phyloP scores from a whole-genome alignment of 345 rosid species.

The Salix purpurea region DNA sequence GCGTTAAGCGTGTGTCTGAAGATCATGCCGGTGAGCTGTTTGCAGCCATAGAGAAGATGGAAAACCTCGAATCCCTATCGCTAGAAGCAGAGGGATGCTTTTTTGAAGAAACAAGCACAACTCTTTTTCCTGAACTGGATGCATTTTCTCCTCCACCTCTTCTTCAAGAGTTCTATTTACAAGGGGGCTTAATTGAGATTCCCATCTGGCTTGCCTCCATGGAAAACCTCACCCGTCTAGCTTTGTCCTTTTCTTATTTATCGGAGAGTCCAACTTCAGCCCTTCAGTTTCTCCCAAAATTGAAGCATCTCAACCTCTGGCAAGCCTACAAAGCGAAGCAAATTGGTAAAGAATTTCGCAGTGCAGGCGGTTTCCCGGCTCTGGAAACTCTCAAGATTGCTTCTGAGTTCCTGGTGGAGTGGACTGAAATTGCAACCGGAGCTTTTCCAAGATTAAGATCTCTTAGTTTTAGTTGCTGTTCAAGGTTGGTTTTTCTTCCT shows the following conservation, averaged over 20 bases:
- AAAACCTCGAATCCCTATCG: constrained; percentile 6
- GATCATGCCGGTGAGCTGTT: constrained; percentile 14
- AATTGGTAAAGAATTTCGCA: constrained; percentile 16
- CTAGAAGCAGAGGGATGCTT: neutral
- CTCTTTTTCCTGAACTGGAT: constrained; percentile 2
- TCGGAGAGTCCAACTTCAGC: neutral
- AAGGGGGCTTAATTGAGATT: neutral
- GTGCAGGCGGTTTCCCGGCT: constrained; percentile 8
- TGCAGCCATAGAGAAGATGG: constrained; percentile 11
- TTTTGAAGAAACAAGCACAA: neutral
- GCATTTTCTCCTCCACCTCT: constrained; percentile 12
- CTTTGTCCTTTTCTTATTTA: neutral
- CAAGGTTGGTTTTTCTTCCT: neutral
- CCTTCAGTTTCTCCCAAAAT: constrained; percentile 6
- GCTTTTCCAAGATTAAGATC: neutral
- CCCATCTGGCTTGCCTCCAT: constrained; percentile 11
- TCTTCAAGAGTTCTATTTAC: neutral
- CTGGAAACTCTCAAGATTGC: constrained; percentile 6
- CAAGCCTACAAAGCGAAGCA: constrained; percentile 4
- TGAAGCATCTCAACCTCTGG: constrained; percentile 6
- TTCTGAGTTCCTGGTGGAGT: neutral
- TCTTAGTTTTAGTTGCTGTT: neutral
- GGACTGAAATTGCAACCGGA: constrained; percentile 3
- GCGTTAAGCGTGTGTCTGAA: neutral
- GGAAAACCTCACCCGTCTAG: neutral